A percentile compares a stretch with the other conserved stretches of the same genome.
phyloP scores from a whole-genome alignment of 345 rosid species.

The Noccaea caerulescens region DNA sequence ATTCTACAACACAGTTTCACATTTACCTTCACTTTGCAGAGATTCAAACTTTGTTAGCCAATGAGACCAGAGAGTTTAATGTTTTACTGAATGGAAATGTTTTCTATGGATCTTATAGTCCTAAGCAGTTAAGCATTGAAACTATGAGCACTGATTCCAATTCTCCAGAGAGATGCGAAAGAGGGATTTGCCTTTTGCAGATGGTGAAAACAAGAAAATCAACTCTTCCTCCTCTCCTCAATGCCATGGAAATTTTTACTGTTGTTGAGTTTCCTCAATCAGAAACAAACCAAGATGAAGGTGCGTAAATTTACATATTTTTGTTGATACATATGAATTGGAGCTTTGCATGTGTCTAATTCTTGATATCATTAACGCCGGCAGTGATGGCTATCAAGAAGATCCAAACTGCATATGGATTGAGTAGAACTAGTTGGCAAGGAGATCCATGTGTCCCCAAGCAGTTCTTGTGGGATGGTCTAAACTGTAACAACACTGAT shows the following conservation, averaged over 20 bases:
- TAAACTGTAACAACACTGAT: slow-evolving; percentile 43
- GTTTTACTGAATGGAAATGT: slow-evolving; percentile 41
- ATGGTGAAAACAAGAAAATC: slow-evolving; percentile 37
- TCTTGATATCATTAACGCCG: not conserved
- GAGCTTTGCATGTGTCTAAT: not conserved
- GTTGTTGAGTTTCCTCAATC: slow-evolving; percentile 31
- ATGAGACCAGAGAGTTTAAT: slow-evolving; percentile 48
- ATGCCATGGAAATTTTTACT: slow-evolving; percentile 34
- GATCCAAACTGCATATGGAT: slow-evolving; percentile 42
- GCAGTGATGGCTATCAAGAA: slow-evolving; percentile 44
- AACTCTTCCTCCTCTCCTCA: slow-evolving; percentile 53
- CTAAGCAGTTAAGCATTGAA: not conserved
- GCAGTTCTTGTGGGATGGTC: slow-evolving; percentile 47
- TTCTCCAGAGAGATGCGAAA: slow-evolving; percentile 26
- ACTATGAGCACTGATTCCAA: not conserved
- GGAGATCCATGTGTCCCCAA: slow-evolving; percentile 60
- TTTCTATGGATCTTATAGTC: not conserved
- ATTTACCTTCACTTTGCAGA: slow-evolving; percentile 49
- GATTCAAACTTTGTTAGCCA: slow-evolving; percentile 42
- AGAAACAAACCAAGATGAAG: slow-evolving; percentile 43
- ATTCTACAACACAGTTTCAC: slow-evolving; percentile 1
- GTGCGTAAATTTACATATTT: slow-evolving; percentile 23
- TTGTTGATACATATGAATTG: not conserved
- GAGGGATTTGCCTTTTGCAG: slow-evolving; percentile 28
- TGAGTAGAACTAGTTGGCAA: slow-evolving; percentile 52